These are phyloP conservation scores for Halocafeteria seosinensis DNA, from an alignment of 108 stramenopile genomes.

Conservation along the genomic window DNA sequence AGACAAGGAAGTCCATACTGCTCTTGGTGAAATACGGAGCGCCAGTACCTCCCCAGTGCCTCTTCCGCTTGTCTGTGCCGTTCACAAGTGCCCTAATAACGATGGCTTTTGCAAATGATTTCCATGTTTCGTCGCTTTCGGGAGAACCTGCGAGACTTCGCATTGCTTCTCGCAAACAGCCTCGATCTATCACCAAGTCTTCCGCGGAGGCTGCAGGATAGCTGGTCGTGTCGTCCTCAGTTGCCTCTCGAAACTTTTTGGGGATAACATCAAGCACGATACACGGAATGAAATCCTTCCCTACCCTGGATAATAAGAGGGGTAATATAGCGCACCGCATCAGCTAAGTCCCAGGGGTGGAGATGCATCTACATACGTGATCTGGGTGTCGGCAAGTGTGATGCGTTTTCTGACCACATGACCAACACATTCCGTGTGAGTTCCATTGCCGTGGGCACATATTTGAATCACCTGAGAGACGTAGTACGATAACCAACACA, in stretches of 20 bases:
- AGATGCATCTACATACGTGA: background rate
- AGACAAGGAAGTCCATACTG: conserved; percentile 1
- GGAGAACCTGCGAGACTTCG: no score
- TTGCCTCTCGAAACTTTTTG: background rate
- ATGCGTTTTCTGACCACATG: background rate
- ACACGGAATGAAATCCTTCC: background rate
- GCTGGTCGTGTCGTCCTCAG: background rate
- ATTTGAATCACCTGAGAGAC: background rate
- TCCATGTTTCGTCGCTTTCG: background rate
- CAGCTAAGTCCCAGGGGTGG: background rate
- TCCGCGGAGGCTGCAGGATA: background rate
- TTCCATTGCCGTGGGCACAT: conserved; percentile 7
- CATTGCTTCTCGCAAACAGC: no score
- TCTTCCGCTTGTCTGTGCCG: background rate
- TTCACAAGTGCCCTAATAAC: background rate
- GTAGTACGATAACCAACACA: background rate
- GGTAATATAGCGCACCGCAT: background rate
- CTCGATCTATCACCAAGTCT: no score
- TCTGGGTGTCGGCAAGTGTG: background rate
- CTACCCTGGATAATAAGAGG: no score
- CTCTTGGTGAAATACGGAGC: conserved; percentile 1
- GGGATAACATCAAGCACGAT: background rate
- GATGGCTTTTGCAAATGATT: background rate
- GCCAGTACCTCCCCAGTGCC: conserved; percentile 5
- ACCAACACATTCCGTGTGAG: conserved; percentile 13